phyloP scores from a whole-genome alignment of 202 grass and related monocot genomes.

The Setaria viridis region DNA sequence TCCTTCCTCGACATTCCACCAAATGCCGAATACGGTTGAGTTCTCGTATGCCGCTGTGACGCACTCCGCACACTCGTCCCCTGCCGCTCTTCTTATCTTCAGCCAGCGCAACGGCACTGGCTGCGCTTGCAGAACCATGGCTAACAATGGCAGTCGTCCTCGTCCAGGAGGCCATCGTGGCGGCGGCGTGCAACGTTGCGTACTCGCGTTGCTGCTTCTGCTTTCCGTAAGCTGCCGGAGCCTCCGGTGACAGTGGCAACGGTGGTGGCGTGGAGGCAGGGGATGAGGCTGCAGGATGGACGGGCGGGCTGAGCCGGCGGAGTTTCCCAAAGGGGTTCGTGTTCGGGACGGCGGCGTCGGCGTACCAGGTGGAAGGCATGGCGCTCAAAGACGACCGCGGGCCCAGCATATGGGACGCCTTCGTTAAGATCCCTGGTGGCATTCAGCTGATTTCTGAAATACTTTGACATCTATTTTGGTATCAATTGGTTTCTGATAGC shows the following conservation, averaged over 20 bases:
- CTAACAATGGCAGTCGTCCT: not conserved
- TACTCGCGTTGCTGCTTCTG: constrained; percentile 3
- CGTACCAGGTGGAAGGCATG: constrained; percentile 75
- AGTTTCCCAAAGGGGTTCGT: constrained; percentile 61
- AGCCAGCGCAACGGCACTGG: not conserved
- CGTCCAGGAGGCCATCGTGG: not conserved
- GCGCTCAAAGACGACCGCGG: constrained; percentile 60
- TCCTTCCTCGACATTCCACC: constrained; percentile 16
- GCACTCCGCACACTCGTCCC: not conserved
- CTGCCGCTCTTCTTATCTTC: not conserved
- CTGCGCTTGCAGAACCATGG: constrained; percentile 1
- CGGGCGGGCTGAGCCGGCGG: constrained; percentile 50
- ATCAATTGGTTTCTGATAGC: too few relatives aligned
- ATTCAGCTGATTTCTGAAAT: not conserved
- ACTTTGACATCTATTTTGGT: not conserved
- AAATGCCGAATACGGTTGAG: not conserved
- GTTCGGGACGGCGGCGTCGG: constrained; percentile 63
- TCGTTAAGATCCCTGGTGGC: constrained; percentile 30
- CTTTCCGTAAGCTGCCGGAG: not conserved
- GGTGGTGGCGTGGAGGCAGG: not conserved
- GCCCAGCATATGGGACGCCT: constrained; percentile 61
- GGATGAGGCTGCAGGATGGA: constrained; percentile 13
- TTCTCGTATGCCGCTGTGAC: not conserved
- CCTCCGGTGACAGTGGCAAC: not conserved
- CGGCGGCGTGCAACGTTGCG: not conserved